These are phyloP conservation scores for Neohortaea acidophila DNA, from an alignment of 495 filamentous ascomycete species.

Conservation along the genomic window DNA sequence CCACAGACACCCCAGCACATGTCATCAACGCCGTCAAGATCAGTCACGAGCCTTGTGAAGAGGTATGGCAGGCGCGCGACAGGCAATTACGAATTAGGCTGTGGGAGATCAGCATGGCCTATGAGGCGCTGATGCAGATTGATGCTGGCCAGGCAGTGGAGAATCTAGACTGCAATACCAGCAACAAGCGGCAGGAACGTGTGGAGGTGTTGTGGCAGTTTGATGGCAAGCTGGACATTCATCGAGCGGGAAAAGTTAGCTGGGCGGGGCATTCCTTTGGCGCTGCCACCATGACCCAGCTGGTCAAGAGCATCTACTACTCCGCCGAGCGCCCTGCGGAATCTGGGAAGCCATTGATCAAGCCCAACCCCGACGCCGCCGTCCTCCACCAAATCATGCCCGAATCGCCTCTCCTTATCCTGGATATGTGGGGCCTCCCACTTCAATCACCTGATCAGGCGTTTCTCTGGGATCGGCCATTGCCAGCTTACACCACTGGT, in stretches of 20 bases:
- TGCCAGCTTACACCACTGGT: slow-evolving; percentile 44
- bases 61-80: slow-evolving; percentile 44
- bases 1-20: slow-evolving; percentile 15
- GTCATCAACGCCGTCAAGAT: slow-evolving; percentile 34
- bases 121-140: slow-evolving; percentile 47
- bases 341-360: slow-evolving; percentile 33
- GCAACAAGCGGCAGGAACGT: slow-evolving; percentile 11
- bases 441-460: slow-evolving; percentile 38
- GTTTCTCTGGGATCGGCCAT: slow-evolving; percentile 45
- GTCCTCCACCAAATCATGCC: slow-evolving; percentile 48
- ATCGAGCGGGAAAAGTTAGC: slow-evolving; percentile 51
- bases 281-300: slow-evolving; percentile 51
- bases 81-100: slow-evolving; percentile 52
- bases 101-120: slow-evolving; percentile 52
- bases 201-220: slow-evolving; percentile 36
- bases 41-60: slow-evolving; percentile 38
- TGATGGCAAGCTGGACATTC: slow-evolving; percentile 41
- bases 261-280: slow-evolving; percentile 68
- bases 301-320: slow-evolving; percentile 59
- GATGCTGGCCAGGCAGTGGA: slow-evolving; percentile 34
- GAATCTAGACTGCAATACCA: slow-evolving; percentile 30
- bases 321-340: slow-evolving; percentile 11
- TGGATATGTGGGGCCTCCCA: slow-evolving; percentile 64
- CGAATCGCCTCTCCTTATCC: slow-evolving; percentile 41
- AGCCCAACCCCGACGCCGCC: slow-evolving; percentile 31